phyloP scores from a whole-genome alignment of 345 rosid species.

The Aquilaria sinensis region DNA sequence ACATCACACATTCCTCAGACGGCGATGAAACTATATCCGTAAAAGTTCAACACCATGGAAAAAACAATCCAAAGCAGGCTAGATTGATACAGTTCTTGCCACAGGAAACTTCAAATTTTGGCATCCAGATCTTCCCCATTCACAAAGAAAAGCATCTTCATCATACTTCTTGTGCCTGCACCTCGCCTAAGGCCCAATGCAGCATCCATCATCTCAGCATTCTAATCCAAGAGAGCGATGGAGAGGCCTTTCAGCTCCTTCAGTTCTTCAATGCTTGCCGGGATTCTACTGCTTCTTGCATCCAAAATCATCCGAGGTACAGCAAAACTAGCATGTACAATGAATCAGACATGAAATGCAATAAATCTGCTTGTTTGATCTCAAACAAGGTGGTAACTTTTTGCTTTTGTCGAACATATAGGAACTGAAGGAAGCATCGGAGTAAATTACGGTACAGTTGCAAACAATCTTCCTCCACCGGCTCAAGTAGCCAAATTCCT shows the following conservation, averaged over 20 bases:
- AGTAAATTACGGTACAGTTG: conserved; percentile 76
- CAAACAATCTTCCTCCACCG: conserved; percentile 75
- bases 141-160: conserved; percentile 59
- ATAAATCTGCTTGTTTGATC: neutral
- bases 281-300: conserved; percentile 11
- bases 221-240: conserved; percentile 7
- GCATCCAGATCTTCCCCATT: conserved; percentile 15
- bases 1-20: no score
- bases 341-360: neutral
- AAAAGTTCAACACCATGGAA: neutral
- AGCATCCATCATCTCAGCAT: conserved; percentile 4
- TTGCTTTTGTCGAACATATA: conserved; percentile 1
- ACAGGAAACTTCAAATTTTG: neutral
- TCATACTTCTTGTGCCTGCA: conserved; percentile 20
- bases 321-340: neutral
- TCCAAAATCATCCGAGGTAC: conserved; percentile 21
- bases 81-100: conserved; percentile 7
- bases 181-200: neutral
- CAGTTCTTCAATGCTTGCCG: conserved; percentile 9
- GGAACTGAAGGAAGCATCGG: conserved; percentile 52
- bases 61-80: conserved; percentile 14
- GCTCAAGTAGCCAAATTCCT: conserved; percentile 62
- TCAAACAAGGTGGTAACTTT: no score
- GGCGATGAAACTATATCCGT: no score
- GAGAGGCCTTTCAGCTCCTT: neutral